phyloP scores from a whole-genome alignment of 2,329 filamentous ascomycete species.

The Epichloe elymi region DNA sequence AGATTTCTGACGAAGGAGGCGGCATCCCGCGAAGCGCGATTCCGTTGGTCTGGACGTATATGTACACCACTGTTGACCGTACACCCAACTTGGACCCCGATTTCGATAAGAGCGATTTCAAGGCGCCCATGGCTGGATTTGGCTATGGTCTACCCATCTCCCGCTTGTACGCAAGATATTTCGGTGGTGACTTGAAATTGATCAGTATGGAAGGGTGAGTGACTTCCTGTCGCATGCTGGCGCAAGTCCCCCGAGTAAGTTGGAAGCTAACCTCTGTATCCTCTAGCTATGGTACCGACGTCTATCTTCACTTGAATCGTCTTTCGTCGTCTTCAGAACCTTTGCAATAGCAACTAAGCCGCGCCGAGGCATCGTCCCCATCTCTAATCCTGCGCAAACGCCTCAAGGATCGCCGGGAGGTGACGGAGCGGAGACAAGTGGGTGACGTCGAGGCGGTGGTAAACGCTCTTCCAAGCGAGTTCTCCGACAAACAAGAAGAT shows the following conservation, averaged over 20 bases:
- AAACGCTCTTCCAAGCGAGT: constrained; percentile 30
- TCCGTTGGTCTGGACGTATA: constrained; percentile 98
- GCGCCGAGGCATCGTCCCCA: constrained; percentile 22
- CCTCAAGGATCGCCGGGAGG: constrained; percentile 51
- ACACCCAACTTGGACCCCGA: constrained; percentile 92
- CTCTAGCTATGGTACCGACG: constrained; percentile 84
- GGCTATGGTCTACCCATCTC: constrained; percentile 96
- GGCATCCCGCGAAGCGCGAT: constrained; percentile 89
- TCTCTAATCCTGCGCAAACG: constrained; percentile 44
- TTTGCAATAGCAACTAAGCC: constrained; percentile 76
- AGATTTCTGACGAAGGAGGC: constrained; percentile 91
- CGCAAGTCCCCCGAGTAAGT: not conserved
- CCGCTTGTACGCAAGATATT: constrained; percentile 87
- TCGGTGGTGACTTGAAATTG: constrained; percentile 90
- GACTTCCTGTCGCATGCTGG: constrained; percentile 6
- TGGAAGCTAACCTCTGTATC: constrained; percentile 9
- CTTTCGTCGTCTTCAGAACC: constrained; percentile 92
- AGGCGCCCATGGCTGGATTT: constrained; percentile 97
- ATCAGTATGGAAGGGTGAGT: constrained; percentile 98
- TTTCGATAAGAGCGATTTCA: constrained; percentile 98
- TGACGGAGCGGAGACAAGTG: constrained; percentile 80
- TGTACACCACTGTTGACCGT: constrained; percentile 97
- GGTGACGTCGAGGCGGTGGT: constrained; percentile 74
- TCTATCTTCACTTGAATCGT: constrained; percentile 94
- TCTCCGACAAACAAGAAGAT: constrained; percentile 16